Evolutionary conservation across 2,329 filamentous ascomycete genomes (phyloP).

Genomic region (Xylaria sp.): DNA sequence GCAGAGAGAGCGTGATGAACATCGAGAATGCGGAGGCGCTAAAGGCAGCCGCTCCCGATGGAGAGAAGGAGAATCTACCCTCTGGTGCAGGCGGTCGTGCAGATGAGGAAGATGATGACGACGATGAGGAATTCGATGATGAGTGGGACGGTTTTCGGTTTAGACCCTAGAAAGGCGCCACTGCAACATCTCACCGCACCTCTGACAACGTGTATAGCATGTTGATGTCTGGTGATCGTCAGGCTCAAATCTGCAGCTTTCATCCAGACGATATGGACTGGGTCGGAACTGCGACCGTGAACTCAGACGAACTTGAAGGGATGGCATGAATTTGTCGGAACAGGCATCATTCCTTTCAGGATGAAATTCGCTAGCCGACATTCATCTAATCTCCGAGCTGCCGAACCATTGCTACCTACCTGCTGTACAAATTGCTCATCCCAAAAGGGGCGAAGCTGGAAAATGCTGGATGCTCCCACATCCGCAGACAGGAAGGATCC

Average conservation of each 20-base stretch:
- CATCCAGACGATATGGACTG: slow-evolving; percentile 4
- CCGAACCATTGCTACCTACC: too few species aligned
- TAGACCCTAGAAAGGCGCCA: slow-evolving; percentile 24
- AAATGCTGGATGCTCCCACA: too few species aligned
- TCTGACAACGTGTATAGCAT: not conserved
- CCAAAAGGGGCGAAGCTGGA: too few species aligned
- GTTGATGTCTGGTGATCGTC: not conserved
- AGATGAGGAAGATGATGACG: slow-evolving; percentile 38
- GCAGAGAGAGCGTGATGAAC: slow-evolving; percentile 33
- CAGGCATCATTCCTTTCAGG: too few species aligned
- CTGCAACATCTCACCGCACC: not conserved
- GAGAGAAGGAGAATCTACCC: slow-evolving; percentile 23
- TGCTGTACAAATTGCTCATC: too few species aligned
- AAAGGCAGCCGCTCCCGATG: slow-evolving; percentile 31
- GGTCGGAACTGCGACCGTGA: slow-evolving; percentile 1
- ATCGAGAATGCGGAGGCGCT: slow-evolving; percentile 23
- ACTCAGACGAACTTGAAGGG: not conserved
- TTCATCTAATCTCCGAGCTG: too few species aligned
- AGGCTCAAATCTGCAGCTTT: not conserved
- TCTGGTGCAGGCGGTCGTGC: slow-evolving; percentile 34
- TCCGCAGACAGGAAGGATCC: too few species aligned
- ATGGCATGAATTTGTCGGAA: not conserved
- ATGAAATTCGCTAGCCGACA: too few species aligned
- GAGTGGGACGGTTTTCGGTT: slow-evolving; percentile 60
- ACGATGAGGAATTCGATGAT: slow-evolving; percentile 46